phyloP scores from a whole-genome alignment of 129 eudicot species.

The Escallonia herrerae region DNA sequence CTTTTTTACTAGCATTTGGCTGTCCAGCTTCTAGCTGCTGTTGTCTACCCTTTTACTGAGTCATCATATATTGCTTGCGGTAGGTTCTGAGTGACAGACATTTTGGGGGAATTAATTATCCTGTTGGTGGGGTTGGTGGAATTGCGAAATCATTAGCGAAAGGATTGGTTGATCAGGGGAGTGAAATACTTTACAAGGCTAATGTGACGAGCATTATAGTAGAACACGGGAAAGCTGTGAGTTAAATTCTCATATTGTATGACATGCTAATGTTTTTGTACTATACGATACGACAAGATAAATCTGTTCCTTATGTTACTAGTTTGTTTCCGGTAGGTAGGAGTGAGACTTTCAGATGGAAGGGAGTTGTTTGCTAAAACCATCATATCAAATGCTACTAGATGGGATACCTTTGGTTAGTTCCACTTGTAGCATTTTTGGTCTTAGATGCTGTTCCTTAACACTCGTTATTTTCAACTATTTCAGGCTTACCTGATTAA shows the following conservation, averaged over 20 bases:
- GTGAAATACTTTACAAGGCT: slow-evolving; percentile 84
- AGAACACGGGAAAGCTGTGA: slow-evolving; percentile 84
- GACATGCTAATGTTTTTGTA: not conserved
- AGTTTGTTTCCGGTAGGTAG: slow-evolving; percentile 47
- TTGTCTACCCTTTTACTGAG: not conserved
- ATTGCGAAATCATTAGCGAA: slow-evolving; percentile 80
- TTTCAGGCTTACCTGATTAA: not conserved
- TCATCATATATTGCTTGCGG: slow-evolving; percentile 17
- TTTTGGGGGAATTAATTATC: slow-evolving; percentile 97
- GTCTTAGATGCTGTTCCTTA: not conserved
- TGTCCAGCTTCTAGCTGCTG: not conserved
- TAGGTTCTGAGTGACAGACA: slow-evolving; percentile 98
- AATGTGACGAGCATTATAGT: slow-evolving; percentile 71
- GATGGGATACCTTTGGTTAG: slow-evolving; percentile 99
- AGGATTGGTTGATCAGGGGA: slow-evolving; percentile 82
- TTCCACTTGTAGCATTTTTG: slow-evolving; percentile 12
- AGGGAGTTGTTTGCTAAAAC: slow-evolving; percentile 86
- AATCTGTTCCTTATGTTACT: not conserved
- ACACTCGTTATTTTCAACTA: not conserved
- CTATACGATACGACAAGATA: not conserved
- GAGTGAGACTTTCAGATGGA: slow-evolving; percentile 84
- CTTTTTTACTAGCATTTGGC: slow-evolving; percentile 9
- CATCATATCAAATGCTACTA: slow-evolving; percentile 86
- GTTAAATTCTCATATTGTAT: slow-evolving; percentile 16
- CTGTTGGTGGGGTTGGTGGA: slow-evolving; percentile 98